Conservation (phyloP, 306 rosid species). For the Malus fusca region DNA sequence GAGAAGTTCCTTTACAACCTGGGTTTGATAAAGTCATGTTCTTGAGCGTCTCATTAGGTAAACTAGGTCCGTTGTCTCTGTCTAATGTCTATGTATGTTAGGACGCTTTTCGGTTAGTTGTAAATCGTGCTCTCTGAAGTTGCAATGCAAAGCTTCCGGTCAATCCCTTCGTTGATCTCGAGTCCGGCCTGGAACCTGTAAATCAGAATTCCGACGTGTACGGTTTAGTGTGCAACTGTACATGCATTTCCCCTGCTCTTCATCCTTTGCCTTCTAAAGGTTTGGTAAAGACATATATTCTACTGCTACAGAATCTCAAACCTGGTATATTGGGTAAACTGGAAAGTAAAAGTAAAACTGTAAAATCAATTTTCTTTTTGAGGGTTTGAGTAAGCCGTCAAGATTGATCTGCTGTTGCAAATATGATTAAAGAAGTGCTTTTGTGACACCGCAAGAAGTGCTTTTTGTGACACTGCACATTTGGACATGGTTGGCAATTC, state of each 20-base stretch:
- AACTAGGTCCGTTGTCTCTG: background rate
- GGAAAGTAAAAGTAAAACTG: too few relatives aligned
- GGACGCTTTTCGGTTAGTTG: conserved; percentile 23
- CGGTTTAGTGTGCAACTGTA: background rate
- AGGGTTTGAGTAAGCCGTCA: conserved; percentile 4
- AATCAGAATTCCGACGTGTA: conserved; percentile 25
- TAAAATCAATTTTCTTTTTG: background rate
- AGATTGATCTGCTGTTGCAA: conserved; percentile 6
- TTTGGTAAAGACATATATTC: background rate
- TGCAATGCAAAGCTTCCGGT: background rate
- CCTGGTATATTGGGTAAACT: background rate
- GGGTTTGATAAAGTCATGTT: conserved; percentile 73
- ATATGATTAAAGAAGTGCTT: background rate
- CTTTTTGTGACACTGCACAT: conserved; percentile 4
- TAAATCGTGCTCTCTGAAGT: conserved; percentile 24
- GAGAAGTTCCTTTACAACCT: conserved; percentile 83
- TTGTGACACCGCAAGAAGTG: conserved; percentile 7
- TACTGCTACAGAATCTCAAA: background rate
- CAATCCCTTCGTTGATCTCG: conserved; percentile 6
- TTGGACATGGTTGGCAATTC: background rate
- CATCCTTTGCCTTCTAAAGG: background rate
- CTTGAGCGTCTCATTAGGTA: conserved; percentile 34
- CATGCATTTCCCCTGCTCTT: conserved; percentile 7
- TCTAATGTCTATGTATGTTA: conserved; percentile 27
- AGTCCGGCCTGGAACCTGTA: conserved; percentile 13